Evolutionary conservation across 2,329 filamentous ascomycete genomes (phyloP).

Genomic region (Torrubiellomyces zombiae): DNA sequence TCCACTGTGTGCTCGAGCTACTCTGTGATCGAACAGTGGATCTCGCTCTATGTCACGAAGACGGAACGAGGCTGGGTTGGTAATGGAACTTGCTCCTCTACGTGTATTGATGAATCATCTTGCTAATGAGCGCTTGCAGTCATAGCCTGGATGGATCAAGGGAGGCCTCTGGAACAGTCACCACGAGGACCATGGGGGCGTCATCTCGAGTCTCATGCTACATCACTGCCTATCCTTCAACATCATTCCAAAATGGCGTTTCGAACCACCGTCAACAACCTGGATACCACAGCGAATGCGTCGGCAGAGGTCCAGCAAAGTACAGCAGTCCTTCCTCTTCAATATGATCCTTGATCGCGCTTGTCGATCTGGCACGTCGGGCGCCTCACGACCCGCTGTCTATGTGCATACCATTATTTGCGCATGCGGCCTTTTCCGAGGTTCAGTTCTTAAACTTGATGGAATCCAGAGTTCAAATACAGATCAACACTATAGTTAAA

Average conservation of each 20-base stretch:
- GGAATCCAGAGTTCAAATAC: constrained; percentile 2
- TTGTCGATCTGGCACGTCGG: too few species aligned
- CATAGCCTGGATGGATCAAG: constrained; percentile 5
- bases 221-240: constrained; percentile 3
- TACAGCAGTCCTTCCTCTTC: too few species aligned
- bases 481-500: too few species aligned
- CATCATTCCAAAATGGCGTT: constrained; percentile 5
- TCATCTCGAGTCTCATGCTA: constrained; percentile 2
- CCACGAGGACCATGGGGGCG: constrained; percentile 4
- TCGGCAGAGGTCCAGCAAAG: too few species aligned
- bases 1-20: constrained; percentile 3
- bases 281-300: too few species aligned
- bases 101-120: background rate
- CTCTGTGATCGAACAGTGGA: constrained; percentile 5
- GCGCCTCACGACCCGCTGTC: constrained; percentile 5
- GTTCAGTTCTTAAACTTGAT: constrained; percentile 5
- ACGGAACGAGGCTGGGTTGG: constrained; percentile 2
- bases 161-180: constrained; percentile 4
- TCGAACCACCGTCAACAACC: constrained; percentile 2
- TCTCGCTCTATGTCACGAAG: constrained; percentile 4
- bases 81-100: background rate
- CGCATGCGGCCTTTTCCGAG: constrained; percentile 5
- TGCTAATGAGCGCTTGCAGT: constrained; percentile 1
- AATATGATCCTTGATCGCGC: too few species aligned
- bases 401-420: constrained; percentile 5